Evolutionary conservation across 2,329 filamentous ascomycete species (phyloP).

Genomic region (Coniochaeta hoffmannii): DNA sequence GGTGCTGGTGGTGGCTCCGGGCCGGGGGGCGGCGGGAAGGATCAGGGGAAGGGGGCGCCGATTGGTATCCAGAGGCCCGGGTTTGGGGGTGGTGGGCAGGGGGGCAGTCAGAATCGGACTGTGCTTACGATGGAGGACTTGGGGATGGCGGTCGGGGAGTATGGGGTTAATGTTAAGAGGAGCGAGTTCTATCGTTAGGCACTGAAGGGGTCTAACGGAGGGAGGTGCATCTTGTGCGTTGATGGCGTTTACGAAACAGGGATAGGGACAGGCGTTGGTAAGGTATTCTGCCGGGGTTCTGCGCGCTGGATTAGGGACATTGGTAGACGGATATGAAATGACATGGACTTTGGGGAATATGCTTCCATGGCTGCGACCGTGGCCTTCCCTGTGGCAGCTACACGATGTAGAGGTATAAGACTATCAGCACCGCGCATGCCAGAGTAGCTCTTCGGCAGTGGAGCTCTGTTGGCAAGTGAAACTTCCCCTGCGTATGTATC

Average conservation of each 20-base stretch:
- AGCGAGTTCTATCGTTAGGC: slow-evolving; percentile 93
- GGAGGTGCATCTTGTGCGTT: too few species aligned
- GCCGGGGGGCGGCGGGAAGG: slow-evolving; percentile 28
- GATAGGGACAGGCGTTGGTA: slow-evolving; percentile 1
- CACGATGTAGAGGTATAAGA: too few species aligned
- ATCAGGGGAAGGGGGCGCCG: slow-evolving; percentile 46
- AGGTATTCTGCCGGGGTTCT: background rate
- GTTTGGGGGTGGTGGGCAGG: slow-evolving; percentile 81
- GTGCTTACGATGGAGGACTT: slow-evolving; percentile 98
- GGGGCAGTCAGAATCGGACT: slow-evolving; percentile 81
- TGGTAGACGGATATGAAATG: background rate
- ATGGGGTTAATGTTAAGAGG: slow-evolving; percentile 94
- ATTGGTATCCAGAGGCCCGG: slow-evolving; percentile 70
- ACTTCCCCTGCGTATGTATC: too few species aligned
- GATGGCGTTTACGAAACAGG: background rate
- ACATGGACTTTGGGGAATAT: too few species aligned
- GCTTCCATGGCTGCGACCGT: too few species aligned
- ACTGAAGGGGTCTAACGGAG: slow-evolving; percentile 30
- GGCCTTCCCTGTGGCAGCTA: too few species aligned
- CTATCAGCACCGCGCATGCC: background rate
- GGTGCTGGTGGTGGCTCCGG: slow-evolving; percentile 34
- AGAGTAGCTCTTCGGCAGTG: background rate
- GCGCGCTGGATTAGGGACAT: background rate
- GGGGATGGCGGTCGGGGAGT: slow-evolving; percentile 96
- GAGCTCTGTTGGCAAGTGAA: background rate